Percentiles rank a stretch among this genome's conserved stretches.
These are phyloP conservation scores for Backusella psychrophila DNA, from an alignment of 192 early-diverging fungal species.

Conservation along the genomic window DNA sequence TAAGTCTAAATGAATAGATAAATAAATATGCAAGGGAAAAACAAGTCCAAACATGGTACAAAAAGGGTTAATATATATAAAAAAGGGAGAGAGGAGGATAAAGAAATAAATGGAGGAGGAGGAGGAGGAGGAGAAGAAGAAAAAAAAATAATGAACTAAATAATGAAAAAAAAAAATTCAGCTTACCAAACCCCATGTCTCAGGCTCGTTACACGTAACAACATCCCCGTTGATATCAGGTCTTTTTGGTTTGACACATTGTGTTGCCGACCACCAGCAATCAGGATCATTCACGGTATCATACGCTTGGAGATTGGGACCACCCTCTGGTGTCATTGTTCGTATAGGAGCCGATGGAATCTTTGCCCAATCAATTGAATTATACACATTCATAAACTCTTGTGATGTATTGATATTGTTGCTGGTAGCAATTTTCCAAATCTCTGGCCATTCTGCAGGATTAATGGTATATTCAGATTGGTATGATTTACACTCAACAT, in stretches of 20 bases:
- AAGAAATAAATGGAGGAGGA: neutral
- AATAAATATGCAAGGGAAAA: neutral
- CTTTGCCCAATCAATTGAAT: constrained; percentile 44
- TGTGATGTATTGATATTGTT: constrained; percentile 36
- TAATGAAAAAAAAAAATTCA: neutral
- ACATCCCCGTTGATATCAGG: constrained; percentile 38
- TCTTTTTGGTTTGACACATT: constrained; percentile 34
- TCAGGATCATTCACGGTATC: constrained; percentile 21
- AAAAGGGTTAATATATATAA: constrained; percentile 2
- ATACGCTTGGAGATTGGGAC: constrained; percentile 23
- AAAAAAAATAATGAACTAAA: neutral
- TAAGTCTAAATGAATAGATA: constrained; percentile 36
- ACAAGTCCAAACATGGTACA: neutral
- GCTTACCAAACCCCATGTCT: constrained; percentile 42
- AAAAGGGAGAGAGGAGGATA: neutral
- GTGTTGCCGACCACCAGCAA: constrained; percentile 48
- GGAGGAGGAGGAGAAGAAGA: no score
- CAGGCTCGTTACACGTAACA: constrained; percentile 26
- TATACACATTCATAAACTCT: constrained; percentile 41
- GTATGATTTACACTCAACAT: constrained; percentile 20
- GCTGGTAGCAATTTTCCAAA: constrained; percentile 30
- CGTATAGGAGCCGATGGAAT: constrained; percentile 32
- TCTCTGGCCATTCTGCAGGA: constrained; percentile 24
- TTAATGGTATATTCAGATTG: constrained; percentile 17
- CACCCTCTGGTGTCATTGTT: constrained; percentile 24